Base-by-base conservation (phyloP, 208 protist genomes). In the Trypanosoma theileri region DNA sequence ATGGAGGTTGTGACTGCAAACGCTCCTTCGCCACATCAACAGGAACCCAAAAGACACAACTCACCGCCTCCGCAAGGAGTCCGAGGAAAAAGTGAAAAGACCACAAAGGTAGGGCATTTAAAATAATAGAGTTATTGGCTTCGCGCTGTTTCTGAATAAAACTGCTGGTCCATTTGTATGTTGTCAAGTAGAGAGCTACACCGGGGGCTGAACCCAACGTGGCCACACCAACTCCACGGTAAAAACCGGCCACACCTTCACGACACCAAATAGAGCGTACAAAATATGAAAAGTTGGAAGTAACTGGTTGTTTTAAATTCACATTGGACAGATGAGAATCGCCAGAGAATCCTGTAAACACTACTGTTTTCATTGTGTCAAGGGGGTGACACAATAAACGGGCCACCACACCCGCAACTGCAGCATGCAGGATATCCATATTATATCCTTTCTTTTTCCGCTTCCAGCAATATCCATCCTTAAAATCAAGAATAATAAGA, bases 11-110 rank as follows among this genome's bases (percentile, higher is more conserved):
- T 16, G 85, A 86, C 66, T 96, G 92, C 58, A 94, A 70, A 1
- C 89, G 79, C 75, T 96, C 89, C 76, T 95, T 95, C 17, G 81
- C 62, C 42, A 96, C 92, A 59, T 96, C 92, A 48, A 94, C 81
- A 14, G 92, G 92, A 14, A 96, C 89, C 92, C 92, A 96, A 26
- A 96, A 66, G 6, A 87, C 16, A 70, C 89, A 95, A 68, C 87
- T 94, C 44, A 95, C 76, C 57, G 84, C 67, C 77, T 96, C 92
- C 10, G 92, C 92, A 13, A 46, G 59, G n/a, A 96, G 69, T 1
- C 92, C 92, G 16, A 74, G 69, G 4, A 77, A 22, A 26, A 96
- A 84, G 63, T 84, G 81, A 66, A 88, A 59, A 19, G 79, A 77
- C 41, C 57, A 68, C 17, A 48, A 11, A 24, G 81, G 81, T 11